Evolutionary conservation across 2,329 filamentous ascomycete genomes (phyloP).

Genomic region (Ustulina deusta): DNA sequence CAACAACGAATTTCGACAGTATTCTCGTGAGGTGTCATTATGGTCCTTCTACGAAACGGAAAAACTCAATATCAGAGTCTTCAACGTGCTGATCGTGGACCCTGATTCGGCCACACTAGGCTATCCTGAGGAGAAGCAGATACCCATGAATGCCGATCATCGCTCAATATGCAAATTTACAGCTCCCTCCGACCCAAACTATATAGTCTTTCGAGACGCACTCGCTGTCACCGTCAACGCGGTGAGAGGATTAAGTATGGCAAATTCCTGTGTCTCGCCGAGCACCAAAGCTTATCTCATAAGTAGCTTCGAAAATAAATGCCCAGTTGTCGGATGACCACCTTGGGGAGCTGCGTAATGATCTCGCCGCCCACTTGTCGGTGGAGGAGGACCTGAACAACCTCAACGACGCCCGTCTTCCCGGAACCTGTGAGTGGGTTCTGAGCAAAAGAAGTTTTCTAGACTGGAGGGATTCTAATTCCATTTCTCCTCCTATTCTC

Average conservation of each 20-base stretch:
- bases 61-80: constrained; percentile 8
- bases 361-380: not conserved
- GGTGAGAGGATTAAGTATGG: constrained; percentile 8
- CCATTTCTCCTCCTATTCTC: constrained; percentile 2
- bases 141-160: constrained; percentile 32
- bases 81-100: constrained; percentile 16
- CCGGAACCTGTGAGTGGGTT: constrained; percentile 14
- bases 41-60: constrained; percentile 34
- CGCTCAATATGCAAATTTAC: constrained; percentile 34
- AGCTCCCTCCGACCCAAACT: constrained; percentile 20
- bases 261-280: not conserved
- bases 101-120: constrained; percentile 27
- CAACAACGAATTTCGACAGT: constrained; percentile 29
- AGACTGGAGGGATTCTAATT: constrained; percentile 9
- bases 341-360: not conserved
- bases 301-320: constrained; percentile 4
- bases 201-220: constrained; percentile 27
- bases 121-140: constrained; percentile 28
- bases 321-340: not conserved
- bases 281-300: not conserved
- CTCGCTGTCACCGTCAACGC: constrained; percentile 14
- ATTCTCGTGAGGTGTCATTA: constrained; percentile 1
- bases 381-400: constrained; percentile 3
- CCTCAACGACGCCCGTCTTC: constrained; percentile 7
- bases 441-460: constrained; percentile 4